Evolutionary conservation across 306 rosid species (phyloP), one percentile per base, ranked within the genome.

Genomic region (Hippophae gyantsensis): DNA sequence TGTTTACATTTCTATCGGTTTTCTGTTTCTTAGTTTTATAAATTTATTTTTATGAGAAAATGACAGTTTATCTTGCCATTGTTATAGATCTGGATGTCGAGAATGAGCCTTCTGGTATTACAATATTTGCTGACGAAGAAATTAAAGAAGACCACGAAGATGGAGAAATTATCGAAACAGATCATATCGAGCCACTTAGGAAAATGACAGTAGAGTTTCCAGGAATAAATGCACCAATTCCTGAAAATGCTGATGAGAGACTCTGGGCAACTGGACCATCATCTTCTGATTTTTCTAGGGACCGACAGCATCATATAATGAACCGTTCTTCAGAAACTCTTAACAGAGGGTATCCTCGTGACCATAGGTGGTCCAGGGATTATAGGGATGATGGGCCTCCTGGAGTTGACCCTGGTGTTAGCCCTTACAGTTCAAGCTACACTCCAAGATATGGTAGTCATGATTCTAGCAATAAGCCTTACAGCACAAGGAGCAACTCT

Each of bases 41-140:
- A 58, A 53, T 48, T 43, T 48, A 27, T 58, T 65, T 25, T 59
- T 32, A 32, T 32, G 13, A 48, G 8, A 44, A 43, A 26, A 23
- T 73, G 26, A 63, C 38, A 58, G 46, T 10, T 55, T 49, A 45
- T 55, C 25, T 41, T 78, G 64, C 46, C 47, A 62, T 72, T 76
- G 38, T 32, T 65, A 61, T 57, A 87, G 90, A 86, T 75, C 79
- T 56, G 56, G 99, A 86, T 71, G 82, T 76, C 38, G 95, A 78
- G 73, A 89, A 93, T 81, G 81, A 82, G 78, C 95, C 97, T 48
- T 93, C 99, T 10, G 97, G 95, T 64, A 93, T 93, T 60, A 82
- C 81, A 56, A 93, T 88, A 75, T 82, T 40, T 62, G 76, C 74
- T 27, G 97, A 86, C 64, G 72, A 26, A 42, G 87, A 85, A 59